Evolutionary conservation across 73 alveolate species (phyloP), one percentile per base, ranked within the genome.

Genomic region (Symbiodinium pilosum): DNA sequence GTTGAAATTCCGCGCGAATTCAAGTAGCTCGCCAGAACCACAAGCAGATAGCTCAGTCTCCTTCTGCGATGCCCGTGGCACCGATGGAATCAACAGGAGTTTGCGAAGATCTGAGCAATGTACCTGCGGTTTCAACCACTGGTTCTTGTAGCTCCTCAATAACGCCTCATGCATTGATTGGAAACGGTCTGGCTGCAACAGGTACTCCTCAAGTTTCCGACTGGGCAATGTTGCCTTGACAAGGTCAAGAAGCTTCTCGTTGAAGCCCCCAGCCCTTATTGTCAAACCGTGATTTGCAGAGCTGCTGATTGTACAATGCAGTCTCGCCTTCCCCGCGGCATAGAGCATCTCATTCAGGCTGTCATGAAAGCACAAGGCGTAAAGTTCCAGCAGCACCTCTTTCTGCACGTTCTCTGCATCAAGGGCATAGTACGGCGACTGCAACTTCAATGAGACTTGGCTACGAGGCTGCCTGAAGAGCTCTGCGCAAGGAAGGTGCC

Each of bases 71-170:
- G 95, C 87, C 34, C 81, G 59, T 18, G 95, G 75, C 51, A 68
- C 6, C 11, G 95, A 64, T 5, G 71, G 87, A 69, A 89, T 41
- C 95, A 89, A 30, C 43, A 89, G 95, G 9, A 89, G 95, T 71
- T 89, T 89, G n/a, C 95, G 95, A 68, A 89, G 95, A 30, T 68
- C 71, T 24, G 95, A 83, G 69, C 95, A 89, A 42, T 89, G 95
- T 43, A 40, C 86, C 87, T 89, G 95, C 8, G 95, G 95, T 44
- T 89, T 89, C 73, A 89, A 41, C 95, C 95, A 89, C 14, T 75
- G 69, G 42, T 89, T 89, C 56, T 77, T 54, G 73, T 89, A 89
- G 81, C 75, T 64, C 40, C 95, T 38, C 44, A 75, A 30, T n/a
- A 64, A 43, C 51, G 73, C 95, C 38, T 89, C 95, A 56, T 84